Conservation (phyloP, 2,329 filamentous ascomycete genomes). For the Fusarium falciforme region DNA sequence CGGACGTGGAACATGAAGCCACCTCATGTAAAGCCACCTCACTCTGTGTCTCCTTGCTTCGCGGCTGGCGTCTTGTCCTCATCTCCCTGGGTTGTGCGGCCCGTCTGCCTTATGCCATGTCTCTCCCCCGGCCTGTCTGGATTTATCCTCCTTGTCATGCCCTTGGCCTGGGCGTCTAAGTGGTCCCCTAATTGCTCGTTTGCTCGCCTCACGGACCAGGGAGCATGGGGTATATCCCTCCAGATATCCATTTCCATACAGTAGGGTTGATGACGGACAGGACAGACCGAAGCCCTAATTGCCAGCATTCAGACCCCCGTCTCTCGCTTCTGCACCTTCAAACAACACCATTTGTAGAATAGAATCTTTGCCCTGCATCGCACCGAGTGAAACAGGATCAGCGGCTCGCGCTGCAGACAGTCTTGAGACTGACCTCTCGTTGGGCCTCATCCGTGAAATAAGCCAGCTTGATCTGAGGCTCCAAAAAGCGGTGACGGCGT, state of each 20-base stretch:
- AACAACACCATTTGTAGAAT: background rate
- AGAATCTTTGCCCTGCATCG: constrained; percentile 30
- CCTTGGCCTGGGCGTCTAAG: constrained; percentile 28
- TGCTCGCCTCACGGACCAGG: constrained; percentile 40
- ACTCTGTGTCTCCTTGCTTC: constrained; percentile 9
- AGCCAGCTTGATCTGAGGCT: constrained; percentile 22
- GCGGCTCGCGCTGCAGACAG: background rate
- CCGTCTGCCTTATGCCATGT: constrained; percentile 19
- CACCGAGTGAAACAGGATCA: constrained; percentile 37
- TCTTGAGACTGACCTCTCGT: constrained; percentile 22
- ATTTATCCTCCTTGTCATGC: constrained; percentile 31
- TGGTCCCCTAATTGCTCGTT: constrained; percentile 29
- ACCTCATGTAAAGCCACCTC: constrained; percentile 28
- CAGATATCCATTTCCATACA: constrained; percentile 19
- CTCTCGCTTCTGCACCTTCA: background rate
- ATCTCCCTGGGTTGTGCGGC: constrained; percentile 10
- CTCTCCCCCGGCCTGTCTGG: constrained; percentile 22
- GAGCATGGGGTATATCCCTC: constrained; percentile 17
- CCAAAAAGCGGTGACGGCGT: constrained; percentile 45
- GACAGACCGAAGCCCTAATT: constrained; percentile 10
- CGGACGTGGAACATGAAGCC: constrained; percentile 20
- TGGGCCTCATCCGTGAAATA: constrained; percentile 18
- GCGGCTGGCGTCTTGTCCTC: constrained; percentile 3
- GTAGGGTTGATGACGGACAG: constrained; percentile 1
- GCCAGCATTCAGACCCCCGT: constrained; percentile 3